Conservation (phyloP, 1,139 yeast genomes). For the Hyphopichia fennica region DNA sequence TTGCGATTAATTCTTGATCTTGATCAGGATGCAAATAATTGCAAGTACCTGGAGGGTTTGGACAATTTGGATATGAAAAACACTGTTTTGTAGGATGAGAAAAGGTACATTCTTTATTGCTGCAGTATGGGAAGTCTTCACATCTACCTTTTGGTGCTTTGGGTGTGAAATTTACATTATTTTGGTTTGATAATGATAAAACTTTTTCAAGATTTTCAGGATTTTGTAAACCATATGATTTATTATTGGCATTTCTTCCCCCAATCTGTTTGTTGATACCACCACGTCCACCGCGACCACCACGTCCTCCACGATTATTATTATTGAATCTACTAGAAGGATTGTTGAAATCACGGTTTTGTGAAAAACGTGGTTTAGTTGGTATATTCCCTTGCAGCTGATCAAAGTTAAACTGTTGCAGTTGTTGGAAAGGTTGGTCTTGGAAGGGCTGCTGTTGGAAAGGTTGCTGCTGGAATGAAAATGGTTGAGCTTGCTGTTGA, state of each 20-base stretch:
- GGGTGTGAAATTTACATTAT: conserved; percentile 24
- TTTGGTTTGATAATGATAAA: conserved; percentile 31
- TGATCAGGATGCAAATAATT: conserved; percentile 81
- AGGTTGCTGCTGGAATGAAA: conserved; percentile 2
- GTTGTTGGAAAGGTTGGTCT: conserved; percentile 6
- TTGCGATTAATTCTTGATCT: conserved; percentile 70
- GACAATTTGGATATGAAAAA: conserved; percentile 75
- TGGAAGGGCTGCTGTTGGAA: conserved; percentile 3
- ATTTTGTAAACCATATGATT: conserved; percentile 35
- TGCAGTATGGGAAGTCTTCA: conserved; percentile 75
- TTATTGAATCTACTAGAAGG: conserved; percentile 3
- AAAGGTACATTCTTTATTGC: conserved; percentile 62
- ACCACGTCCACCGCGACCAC: conserved; percentile 6
- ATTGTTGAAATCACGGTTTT: conserved; percentile 5
- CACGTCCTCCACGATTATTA: conserved; percentile 9
- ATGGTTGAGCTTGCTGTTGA: conserved; percentile 7
- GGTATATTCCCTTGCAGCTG: conserved; percentile 10
- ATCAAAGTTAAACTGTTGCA: conserved; percentile 2
- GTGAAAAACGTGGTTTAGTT: conserved; percentile 17
- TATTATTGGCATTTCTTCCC: conserved; percentile 14
- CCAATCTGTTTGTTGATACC: conserved; percentile 12
- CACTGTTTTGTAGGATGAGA: conserved; percentile 82
- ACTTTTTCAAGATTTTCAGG: conserved; percentile 43
- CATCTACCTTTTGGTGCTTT: conserved; percentile 67
- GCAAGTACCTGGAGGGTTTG: conserved; percentile 80